Percentiles rank a stretch among this genome's conserved stretches.
These are phyloP conservation scores for Lenwebbia sp. DNA, from an alignment of 345 rosid genomes.

Conservation along the genomic window DNA sequence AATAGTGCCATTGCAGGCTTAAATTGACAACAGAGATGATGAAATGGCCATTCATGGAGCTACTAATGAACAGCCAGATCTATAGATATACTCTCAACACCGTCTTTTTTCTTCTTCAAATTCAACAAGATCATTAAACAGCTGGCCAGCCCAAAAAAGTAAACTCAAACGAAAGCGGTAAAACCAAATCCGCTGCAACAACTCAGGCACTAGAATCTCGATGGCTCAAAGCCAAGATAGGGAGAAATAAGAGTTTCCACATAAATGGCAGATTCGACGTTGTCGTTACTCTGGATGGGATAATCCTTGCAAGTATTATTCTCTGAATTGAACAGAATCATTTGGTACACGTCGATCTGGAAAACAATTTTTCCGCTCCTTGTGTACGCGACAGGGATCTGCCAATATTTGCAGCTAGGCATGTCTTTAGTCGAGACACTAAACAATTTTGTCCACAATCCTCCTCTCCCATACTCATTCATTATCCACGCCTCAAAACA, in stretches of 20 bases:
- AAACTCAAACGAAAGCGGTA: background rate
- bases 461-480: background rate
- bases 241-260: slow-evolving; percentile 3
- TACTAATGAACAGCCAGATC: background rate
- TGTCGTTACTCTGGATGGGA: background rate
- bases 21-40: too few species aligned
- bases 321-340: background rate
- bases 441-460: background rate
- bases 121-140: background rate
- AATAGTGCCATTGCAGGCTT: too few species aligned
- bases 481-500: background rate
- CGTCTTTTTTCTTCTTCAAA: background rate
- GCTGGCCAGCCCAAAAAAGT: background rate
- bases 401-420: background rate
- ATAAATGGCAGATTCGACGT: background rate
- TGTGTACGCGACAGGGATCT: background rate
- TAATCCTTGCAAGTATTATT: background rate
- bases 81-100: background rate
- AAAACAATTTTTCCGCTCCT: background rate
- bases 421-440: background rate
- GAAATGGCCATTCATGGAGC: background rate
- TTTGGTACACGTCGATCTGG: background rate
- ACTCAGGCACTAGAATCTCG: background rate
- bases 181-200: background rate
- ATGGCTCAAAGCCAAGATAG: background rate